Conservation (phyloP, 2,329 filamentous ascomycete genomes). For the Zymoseptoria passerinii region DNA sequence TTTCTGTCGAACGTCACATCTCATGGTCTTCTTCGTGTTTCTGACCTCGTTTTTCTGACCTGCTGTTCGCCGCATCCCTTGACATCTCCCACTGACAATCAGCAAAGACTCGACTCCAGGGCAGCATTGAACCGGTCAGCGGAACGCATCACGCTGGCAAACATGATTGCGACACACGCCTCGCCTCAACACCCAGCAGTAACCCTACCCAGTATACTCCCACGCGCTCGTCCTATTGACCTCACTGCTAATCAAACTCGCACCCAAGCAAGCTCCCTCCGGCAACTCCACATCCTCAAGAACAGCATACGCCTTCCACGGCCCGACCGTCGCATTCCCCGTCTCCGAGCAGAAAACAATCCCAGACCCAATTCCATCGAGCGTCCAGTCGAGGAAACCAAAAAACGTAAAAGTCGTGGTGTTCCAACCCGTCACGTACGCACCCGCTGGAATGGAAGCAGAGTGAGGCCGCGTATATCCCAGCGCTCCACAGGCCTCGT, state of each 20-base stretch:
- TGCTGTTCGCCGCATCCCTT: no score
- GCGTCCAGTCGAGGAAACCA: constrained; percentile 14
- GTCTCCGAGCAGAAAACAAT: constrained; percentile 3
- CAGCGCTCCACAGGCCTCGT: constrained; percentile 21
- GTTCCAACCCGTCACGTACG: constrained; percentile 21
- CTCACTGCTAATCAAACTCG: constrained; percentile 6
- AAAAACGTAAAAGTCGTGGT: constrained; percentile 8
- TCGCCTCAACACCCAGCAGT: no score
- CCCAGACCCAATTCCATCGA: constrained; percentile 2
- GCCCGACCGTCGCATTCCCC: constrained; percentile 2
- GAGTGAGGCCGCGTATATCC: constrained; percentile 26
- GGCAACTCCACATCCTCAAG: constrained; percentile 1
- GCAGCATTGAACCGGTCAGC: no score
- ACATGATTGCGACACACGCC: no score
- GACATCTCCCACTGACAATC: no score
- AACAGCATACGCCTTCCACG: constrained; percentile 8
- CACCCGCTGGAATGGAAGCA: constrained; percentile 19
- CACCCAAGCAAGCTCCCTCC: constrained; percentile 2
- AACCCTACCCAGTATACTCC: constrained; percentile 2
- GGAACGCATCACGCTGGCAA: no score
- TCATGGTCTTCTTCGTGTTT: no score
- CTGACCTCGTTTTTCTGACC: no score
- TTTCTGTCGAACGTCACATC: no score
- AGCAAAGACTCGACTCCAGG: no score
- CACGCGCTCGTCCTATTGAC: constrained; percentile 4